Conservation (phyloP, 352 stramenopile genomes). For the Globisporangium cylindrosporum region DNA sequence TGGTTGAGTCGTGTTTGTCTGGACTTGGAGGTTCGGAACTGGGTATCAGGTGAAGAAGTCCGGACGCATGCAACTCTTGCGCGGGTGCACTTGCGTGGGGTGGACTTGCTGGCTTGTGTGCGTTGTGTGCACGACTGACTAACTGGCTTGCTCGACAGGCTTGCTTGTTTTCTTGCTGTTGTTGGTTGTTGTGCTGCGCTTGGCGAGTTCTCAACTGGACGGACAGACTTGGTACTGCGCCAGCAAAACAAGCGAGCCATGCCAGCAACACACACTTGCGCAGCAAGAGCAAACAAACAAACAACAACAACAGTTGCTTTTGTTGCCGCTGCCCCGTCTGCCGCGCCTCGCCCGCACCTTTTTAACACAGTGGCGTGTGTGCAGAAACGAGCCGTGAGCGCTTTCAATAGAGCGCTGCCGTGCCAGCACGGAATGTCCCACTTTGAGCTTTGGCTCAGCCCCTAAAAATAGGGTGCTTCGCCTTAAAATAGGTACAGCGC, state of each 20-base stretch:
- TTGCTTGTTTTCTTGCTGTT: neutral
- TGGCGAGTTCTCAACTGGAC: conserved; percentile 9
- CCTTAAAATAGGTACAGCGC: neutral
- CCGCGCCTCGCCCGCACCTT: neutral
- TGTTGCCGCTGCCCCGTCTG: neutral
- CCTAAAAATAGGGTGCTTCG: neutral
- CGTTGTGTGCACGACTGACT: neutral
- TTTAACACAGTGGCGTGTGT: neutral
- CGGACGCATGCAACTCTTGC: conserved; percentile 17
- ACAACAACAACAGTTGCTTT: neutral
- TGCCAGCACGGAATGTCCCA: neutral
- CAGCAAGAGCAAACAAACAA: neutral
- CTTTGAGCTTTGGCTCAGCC: neutral
- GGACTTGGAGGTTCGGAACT: neutral
- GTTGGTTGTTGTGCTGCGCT: neutral
- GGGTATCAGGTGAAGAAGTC: conserved; percentile 1
- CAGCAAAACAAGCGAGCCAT: neutral
- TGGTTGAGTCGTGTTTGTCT: neutral
- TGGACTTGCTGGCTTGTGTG: neutral
- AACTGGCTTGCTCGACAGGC: neutral
- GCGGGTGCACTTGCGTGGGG: conserved; percentile 1
- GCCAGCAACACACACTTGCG: neutral
- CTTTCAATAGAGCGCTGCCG: neutral
- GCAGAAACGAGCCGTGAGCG: neutral
- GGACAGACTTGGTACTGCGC: no score